Conservation (phyloP, 1,284 basidiomycete species). For the Sporisorium reilianum region DNA sequence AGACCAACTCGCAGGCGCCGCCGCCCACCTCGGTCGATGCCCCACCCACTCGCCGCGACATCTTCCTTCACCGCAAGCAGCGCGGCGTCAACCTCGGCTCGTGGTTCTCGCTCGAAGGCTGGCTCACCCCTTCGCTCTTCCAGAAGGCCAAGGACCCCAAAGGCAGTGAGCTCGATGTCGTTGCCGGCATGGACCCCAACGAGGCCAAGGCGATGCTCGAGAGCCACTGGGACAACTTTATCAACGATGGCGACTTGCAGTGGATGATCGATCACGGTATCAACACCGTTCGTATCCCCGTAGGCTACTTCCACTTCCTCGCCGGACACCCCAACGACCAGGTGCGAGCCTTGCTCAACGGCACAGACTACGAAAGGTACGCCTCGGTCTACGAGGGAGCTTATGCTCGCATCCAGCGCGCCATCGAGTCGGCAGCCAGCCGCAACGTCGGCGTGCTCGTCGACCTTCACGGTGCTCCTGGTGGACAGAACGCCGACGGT, state of each 20-base stretch:
- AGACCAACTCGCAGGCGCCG: conserved; percentile 21
- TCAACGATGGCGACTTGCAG: conserved; percentile 68
- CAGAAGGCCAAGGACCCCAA: conserved; percentile 53
- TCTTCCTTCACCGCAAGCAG: conserved; percentile 80
- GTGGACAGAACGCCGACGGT: conserved; percentile 72
- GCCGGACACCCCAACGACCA: conserved; percentile 80
- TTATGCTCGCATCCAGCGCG: conserved; percentile 78
- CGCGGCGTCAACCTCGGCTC: conserved; percentile 84
- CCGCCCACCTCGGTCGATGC: conserved; percentile 35
- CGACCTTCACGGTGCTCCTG: conserved; percentile 76
- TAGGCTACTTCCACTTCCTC: conserved; percentile 78
- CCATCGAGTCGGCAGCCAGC: conserved; percentile 76
- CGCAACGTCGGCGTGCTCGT: conserved; percentile 83
- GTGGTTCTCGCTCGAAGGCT: conserved; percentile 66
- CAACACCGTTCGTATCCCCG: conserved; percentile 85
- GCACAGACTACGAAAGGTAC: conserved; percentile 79
- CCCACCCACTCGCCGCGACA: conserved; percentile 62
- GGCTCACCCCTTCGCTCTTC: conserved; percentile 68
- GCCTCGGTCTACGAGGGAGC: conserved; percentile 78
- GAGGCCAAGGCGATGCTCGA: conserved; percentile 77
- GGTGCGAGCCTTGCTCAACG: conserved; percentile 73
- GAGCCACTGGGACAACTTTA: conserved; percentile 79
- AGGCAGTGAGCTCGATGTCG: conserved; percentile 75
- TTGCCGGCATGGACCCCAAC: conserved; percentile 72
- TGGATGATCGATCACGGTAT: conserved; percentile 82